Conservation (phyloP, 345 rosid species). For the Populus euphratica region DNA sequence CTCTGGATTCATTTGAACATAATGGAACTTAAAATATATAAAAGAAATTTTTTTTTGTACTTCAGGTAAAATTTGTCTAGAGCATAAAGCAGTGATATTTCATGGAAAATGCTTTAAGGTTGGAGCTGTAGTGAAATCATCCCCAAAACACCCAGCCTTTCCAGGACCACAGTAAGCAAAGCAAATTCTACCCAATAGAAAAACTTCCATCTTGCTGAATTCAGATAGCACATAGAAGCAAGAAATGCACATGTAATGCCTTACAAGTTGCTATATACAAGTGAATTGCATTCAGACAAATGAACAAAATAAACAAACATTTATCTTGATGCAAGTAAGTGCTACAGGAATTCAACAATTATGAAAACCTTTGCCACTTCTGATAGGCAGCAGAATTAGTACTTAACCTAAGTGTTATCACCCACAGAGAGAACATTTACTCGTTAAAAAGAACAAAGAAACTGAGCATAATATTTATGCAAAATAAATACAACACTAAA, state of each 20-base stretch:
- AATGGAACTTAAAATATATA: not conserved
- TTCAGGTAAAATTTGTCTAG: not conserved
- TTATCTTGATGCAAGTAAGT: not conserved
- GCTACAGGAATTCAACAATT: not conserved
- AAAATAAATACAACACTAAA: too few relatives aligned
- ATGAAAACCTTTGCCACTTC: not conserved
- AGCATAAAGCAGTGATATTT: not conserved
- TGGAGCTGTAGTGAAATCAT: not conserved
- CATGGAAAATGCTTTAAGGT: not conserved
- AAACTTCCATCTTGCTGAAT: not conserved
- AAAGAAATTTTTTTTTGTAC: not conserved
- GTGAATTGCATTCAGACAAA: not conserved
- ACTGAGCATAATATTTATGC: too few relatives aligned
- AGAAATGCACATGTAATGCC: not conserved
- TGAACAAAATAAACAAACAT: not conserved
- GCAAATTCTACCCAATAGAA: too few relatives aligned
- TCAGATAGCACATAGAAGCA: not conserved
- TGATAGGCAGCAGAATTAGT: not conserved
- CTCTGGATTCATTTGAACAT: conserved; percentile 39
- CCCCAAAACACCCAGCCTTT: not conserved
- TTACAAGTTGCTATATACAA: not conserved
- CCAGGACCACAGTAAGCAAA: not conserved
- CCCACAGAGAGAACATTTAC: too few relatives aligned
- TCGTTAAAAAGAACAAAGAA: too few relatives aligned
- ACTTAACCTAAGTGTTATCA: not conserved